Percentiles rank a stretch among this genome's conserved stretches.
phyloP scores from a whole-genome alignment of 1,284 basidiomycete genomes.

The Neolentinus lepideus region DNA sequence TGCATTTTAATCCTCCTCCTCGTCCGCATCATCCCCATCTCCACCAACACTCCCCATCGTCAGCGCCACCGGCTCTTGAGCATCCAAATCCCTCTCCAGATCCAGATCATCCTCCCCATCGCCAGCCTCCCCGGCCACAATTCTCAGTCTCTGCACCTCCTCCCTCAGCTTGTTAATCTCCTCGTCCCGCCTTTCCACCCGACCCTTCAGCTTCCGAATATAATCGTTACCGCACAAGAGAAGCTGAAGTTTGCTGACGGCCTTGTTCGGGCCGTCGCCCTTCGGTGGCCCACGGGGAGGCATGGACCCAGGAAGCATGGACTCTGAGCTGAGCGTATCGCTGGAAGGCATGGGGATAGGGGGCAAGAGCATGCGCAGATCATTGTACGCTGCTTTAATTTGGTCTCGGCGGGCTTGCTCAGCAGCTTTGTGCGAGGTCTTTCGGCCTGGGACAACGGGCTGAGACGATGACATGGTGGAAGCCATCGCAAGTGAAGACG shows the following conservation, averaged over 20 bases:
- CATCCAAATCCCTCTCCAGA: constrained; percentile 34
- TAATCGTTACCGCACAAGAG: constrained; percentile 88
- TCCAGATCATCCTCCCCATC: constrained; percentile 28
- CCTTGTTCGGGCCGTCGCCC: constrained; percentile 87
- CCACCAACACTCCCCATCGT: constrained; percentile 7
- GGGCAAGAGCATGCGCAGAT: constrained; percentile 82
- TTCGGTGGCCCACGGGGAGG: constrained; percentile 85
- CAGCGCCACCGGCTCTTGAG: constrained; percentile 22
- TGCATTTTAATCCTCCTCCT: constrained; percentile 8
- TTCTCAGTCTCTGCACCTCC: constrained; percentile 63
- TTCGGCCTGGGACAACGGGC: constrained; percentile 42
- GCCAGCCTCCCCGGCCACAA: constrained; percentile 16
- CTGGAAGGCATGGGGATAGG: constrained; percentile 80
- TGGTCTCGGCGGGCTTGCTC: constrained; percentile 97
- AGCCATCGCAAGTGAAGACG: constrained; percentile 14
- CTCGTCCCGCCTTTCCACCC: constrained; percentile 78
- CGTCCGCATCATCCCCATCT: constrained; percentile 12
- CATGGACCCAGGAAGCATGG: constrained; percentile 74
- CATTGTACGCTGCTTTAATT: constrained; percentile 94
- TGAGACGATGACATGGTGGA: constrained; percentile 17
- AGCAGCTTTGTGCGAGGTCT: constrained; percentile 93
- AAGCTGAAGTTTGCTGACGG: constrained; percentile 93
- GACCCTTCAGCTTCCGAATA: constrained; percentile 68
- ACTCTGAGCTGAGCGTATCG: constrained; percentile 50
- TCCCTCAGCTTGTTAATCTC: constrained; percentile 68